phyloP scores from a whole-genome alignment of 176 grass and related monocot species.

The Metroxylon sagu region DNA sequence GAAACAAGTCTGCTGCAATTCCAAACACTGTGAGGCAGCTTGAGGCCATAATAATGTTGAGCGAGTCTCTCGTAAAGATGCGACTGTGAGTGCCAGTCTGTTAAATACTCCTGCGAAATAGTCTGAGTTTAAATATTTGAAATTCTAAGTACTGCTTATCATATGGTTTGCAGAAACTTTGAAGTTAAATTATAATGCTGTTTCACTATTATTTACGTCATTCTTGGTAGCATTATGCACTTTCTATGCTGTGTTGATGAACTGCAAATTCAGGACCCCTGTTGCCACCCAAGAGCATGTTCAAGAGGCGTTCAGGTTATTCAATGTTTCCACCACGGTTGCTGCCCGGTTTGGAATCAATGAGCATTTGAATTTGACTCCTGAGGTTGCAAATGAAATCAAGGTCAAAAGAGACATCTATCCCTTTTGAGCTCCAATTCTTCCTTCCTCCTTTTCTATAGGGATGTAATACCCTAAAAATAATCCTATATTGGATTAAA shows the following conservation, averaged over 20 bases:
- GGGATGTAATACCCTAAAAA: no score
- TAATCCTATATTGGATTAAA: no score
- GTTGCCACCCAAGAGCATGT: slow-evolving; percentile 94
- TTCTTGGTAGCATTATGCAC: no score
- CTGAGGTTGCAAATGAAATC: slow-evolving; percentile 93
- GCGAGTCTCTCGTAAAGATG: slow-evolving; percentile 97
- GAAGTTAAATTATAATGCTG: no score
- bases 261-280: slow-evolving; percentile 32
- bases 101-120: no score
- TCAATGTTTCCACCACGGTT: slow-evolving; percentile 79
- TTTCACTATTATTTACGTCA: no score
- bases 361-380: slow-evolving; percentile 85
- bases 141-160: no score
- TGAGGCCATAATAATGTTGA: slow-evolving; percentile 90
- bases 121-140: no score
- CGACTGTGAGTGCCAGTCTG: slow-evolving; percentile 60
- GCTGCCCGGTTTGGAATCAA: slow-evolving; percentile 95
- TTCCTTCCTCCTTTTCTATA: slow-evolving; percentile 3
- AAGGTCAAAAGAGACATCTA: slow-evolving; percentile 31
- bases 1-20: slow-evolving; percentile 72
- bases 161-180: no score
- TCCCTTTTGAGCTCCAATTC: neutral
- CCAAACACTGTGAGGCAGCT: slow-evolving; percentile 98
- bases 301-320: slow-evolving; percentile 91
- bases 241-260: neutral